phyloP scores from a whole-genome alignment of 441 rosid species.

The Geranium incanum region DNA sequence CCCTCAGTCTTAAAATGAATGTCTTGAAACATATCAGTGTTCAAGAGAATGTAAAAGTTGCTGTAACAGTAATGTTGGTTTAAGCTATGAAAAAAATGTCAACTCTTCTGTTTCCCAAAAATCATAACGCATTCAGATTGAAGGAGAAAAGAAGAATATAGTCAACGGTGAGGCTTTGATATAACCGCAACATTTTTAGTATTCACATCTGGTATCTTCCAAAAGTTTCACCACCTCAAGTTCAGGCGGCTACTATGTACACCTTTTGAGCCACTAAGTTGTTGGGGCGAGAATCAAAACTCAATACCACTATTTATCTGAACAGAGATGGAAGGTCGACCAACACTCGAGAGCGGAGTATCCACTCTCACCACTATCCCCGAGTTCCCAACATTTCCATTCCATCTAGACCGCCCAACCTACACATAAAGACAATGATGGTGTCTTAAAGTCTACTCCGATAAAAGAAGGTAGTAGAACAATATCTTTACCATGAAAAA shows the following conservation, averaged over 20 bases:
- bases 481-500: too few species aligned
- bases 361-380: constrained; percentile 74
- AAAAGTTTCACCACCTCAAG: neutral
- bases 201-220: neutral
- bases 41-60: too few species aligned
- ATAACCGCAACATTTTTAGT: neutral
- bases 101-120: too few species aligned
- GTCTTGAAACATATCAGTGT: too few species aligned
- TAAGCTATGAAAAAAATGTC: too few species aligned
- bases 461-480: too few species aligned
- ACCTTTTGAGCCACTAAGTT: constrained; percentile 2
- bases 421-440: constrained; percentile 24
- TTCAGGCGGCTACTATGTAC: neutral
- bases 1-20: too few species aligned
- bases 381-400: constrained; percentile 68
- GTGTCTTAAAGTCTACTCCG: neutral
- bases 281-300: constrained; percentile 36
- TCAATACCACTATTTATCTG: constrained; percentile 79
- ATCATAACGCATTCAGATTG: too few species aligned
- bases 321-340: constrained; percentile 65
- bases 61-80: too few species aligned
- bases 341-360: constrained; percentile 51
- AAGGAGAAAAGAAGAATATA: too few species aligned
- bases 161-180: neutral
- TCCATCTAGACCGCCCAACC: constrained; percentile 89